These are phyloP conservation scores for Colletotrichum liriopes DNA, from an alignment of 2,329 filamentous ascomycete genomes.

Conservation along the genomic window DNA sequence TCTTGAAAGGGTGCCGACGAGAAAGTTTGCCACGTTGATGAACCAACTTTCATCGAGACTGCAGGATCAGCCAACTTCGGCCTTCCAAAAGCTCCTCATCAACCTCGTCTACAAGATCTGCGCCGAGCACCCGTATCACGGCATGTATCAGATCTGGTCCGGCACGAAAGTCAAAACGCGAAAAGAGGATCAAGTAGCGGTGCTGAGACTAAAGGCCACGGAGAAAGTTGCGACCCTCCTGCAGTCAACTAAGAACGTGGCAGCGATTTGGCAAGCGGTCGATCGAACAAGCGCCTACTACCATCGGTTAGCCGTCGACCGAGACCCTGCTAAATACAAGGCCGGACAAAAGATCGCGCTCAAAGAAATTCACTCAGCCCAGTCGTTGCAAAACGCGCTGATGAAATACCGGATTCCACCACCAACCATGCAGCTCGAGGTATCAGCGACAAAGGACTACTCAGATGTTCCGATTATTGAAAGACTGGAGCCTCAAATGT, in stretches of 20 bases:
- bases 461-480: conserved; percentile 80
- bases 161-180: conserved; percentile 79
- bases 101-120: conserved; percentile 87
- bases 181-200: conserved; percentile 80
- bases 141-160: conserved; percentile 97
- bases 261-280: conserved; percentile 77
- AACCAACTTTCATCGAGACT: conserved; percentile 97
- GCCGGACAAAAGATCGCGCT: conserved; percentile 76
- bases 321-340: conserved; percentile 76
- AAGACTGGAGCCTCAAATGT: conserved; percentile 81
- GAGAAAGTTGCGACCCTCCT: conserved; percentile 77
- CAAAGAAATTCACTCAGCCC: conserved; percentile 75
- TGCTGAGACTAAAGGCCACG: conserved; percentile 82
- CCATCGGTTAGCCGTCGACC: conserved; percentile 75
- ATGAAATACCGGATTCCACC: conserved; percentile 82
- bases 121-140: conserved; percentile 93
- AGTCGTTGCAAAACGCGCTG: conserved; percentile 74
- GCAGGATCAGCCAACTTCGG: conserved; percentile 74
- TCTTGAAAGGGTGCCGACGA: conserved; percentile 83
- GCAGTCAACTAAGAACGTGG: conserved; percentile 65
- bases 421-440: conserved; percentile 87
- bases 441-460: conserved; percentile 84
- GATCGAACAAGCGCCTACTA: conserved; percentile 81
- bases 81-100: conserved; percentile 84
- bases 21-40: conserved; percentile 94